phyloP scores from a whole-genome alignment of 345 rosid genomes.

The Sonneratia caseolaris region DNA sequence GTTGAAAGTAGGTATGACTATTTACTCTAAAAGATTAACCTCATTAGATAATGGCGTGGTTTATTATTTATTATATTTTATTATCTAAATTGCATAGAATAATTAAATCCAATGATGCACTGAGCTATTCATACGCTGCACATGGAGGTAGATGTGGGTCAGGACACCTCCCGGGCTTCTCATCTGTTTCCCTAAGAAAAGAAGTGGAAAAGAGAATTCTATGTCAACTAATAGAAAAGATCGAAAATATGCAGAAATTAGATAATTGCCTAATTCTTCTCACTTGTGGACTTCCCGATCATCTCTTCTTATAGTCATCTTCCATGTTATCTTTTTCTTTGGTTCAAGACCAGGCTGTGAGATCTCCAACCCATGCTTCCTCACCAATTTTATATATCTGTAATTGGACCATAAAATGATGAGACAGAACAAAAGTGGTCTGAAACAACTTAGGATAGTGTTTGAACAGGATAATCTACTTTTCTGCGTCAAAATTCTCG shows the following conservation, averaged over 20 bases:
- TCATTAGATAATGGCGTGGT: too few relatives aligned
- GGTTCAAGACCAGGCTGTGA: slow-evolving; percentile 98
- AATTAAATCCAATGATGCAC: background rate
- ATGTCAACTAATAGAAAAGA: slow-evolving; percentile 1
- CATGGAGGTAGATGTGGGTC: slow-evolving; percentile 95
- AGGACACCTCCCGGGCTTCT: slow-evolving; percentile 86
- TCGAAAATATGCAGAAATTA: background rate
- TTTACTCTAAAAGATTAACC: too few relatives aligned
- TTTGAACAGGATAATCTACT: slow-evolving; percentile 17
- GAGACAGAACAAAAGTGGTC: background rate
- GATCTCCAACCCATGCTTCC: slow-evolving; percentile 87
- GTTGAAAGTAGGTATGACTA: too few relatives aligned
- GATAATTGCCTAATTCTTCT: slow-evolving; percentile 14
- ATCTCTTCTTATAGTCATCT: slow-evolving; percentile 89
- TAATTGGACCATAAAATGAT: background rate
- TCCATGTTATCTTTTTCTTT: slow-evolving; percentile 77
- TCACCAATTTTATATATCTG: slow-evolving; percentile 74
- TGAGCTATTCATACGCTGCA: slow-evolving; percentile 64
- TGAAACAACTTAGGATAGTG: background rate
- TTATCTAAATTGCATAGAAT: background rate
- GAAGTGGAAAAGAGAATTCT: background rate
- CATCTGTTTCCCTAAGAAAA: slow-evolving; percentile 53
- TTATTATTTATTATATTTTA: too few relatives aligned
- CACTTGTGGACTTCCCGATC: slow-evolving; percentile 93
- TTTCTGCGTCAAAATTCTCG: slow-evolving; percentile 82